These are phyloP conservation scores for Aspergillus floridensis DNA, from an alignment of 2,329 filamentous ascomycete genomes.

Conservation along the genomic window DNA sequence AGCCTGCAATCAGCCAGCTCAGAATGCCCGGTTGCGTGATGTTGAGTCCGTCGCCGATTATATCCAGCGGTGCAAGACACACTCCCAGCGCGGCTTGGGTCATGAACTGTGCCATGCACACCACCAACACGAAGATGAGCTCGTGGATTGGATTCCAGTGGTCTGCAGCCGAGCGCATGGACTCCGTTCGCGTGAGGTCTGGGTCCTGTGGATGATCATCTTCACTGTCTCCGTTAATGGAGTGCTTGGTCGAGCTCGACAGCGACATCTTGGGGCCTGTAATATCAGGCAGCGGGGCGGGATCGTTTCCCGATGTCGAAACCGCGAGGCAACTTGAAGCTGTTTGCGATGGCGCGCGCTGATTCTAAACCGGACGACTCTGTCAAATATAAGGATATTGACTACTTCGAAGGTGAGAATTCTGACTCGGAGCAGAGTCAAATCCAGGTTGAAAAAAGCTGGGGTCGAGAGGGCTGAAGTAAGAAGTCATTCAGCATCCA, in stretches of 20 bases:
- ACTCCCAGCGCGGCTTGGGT: conserved; percentile 51
- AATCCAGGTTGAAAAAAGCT: neutral
- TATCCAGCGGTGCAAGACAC: conserved; percentile 49
- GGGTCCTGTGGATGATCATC: neutral
- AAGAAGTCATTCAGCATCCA: neutral
- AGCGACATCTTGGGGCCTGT: neutral
- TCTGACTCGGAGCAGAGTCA: neutral
- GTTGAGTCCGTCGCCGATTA: conserved; percentile 50
- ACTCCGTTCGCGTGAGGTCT: neutral
- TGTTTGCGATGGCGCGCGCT: too few species aligned
- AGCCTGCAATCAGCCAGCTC: conserved; percentile 59
- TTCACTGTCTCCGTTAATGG: neutral
- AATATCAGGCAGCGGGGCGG: neutral
- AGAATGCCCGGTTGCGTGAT: conserved; percentile 46
- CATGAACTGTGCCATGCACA: conserved; percentile 42
- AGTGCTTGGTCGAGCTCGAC: neutral
- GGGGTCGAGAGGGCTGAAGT: neutral
- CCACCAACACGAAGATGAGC: conserved; percentile 32
- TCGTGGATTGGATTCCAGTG: conserved; percentile 27
- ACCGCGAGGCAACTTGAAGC: too few species aligned
- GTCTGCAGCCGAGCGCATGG: conserved; percentile 21
- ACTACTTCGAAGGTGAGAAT: neutral
- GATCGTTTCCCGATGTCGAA: neutral
- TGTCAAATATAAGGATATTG: too few species aligned
- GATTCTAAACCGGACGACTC: too few species aligned